A percentile compares a stretch with the other conserved stretches of the same genome.
Evolutionary conservation across 306 rosid species (phyloP).

Genomic region (Albizia julibrissin): DNA sequence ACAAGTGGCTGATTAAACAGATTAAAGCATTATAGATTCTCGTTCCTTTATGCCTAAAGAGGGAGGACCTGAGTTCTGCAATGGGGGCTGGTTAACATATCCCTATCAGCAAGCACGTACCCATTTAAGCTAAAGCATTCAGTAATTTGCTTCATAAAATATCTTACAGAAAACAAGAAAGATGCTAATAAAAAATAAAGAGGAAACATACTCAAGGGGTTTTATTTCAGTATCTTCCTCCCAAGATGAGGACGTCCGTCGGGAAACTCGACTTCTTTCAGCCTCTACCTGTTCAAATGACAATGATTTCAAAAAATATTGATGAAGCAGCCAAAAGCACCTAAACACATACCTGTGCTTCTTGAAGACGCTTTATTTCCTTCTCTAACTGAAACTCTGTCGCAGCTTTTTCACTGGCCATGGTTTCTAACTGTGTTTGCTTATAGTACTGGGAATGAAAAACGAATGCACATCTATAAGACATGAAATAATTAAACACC

Average conservation of each 20-base stretch:
- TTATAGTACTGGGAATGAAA: conserved; percentile 77
- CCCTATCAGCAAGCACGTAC: conserved; percentile 20
- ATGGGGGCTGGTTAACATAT: conserved; percentile 7
- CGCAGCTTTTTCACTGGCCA: conserved; percentile 97
- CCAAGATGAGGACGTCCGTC: conserved; percentile 88
- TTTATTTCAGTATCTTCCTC: conserved; percentile 92
- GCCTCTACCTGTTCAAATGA: conserved; percentile 73
- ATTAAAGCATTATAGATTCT: conserved; percentile 21
- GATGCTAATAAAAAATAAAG: conserved; percentile 21
- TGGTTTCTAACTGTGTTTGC: conserved; percentile 97
- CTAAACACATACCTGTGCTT: conserved; percentile 68
- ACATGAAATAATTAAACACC: conserved; percentile 29
- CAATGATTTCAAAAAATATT: conserved; percentile 25
- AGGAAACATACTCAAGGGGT: conserved; percentile 83
- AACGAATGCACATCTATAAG: neutral
- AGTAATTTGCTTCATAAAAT: conserved; percentile 25
- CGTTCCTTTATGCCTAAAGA: neutral
- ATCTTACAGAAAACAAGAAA: conserved; percentile 30
- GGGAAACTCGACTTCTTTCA: conserved; percentile 81
- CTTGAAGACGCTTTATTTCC: conserved; percentile 87
- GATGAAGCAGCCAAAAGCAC: conserved; percentile 33
- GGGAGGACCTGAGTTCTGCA: neutral
- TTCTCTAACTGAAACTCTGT: conserved; percentile 93
- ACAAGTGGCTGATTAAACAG: neutral
- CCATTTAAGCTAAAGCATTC: conserved; percentile 15